phyloP scores from a whole-genome alignment of 2,329 filamentous ascomycete genomes.

The Colletotrichum brevisporum region DNA sequence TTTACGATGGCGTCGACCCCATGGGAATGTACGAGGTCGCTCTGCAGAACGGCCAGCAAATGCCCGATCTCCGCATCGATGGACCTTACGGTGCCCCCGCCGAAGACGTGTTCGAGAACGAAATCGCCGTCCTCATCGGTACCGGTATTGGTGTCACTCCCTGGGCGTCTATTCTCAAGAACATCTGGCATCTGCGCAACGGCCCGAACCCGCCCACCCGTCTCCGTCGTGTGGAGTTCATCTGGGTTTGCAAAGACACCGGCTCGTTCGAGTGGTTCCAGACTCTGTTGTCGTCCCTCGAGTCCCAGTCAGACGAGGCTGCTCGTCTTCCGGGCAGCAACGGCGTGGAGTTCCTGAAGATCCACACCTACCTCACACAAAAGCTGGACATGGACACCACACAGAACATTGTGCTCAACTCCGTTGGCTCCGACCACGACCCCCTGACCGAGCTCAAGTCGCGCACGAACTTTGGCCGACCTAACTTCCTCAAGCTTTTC shows the following conservation, averaged over 20 bases:
- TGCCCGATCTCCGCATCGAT: conserved; percentile 91
- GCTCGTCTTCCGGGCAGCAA: conserved; percentile 77
- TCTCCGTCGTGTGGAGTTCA: conserved; percentile 95
- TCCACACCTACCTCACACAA: conserved; percentile 98
- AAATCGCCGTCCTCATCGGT: conserved; percentile 87
- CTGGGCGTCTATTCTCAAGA: conserved; percentile 92
- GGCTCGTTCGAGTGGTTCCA: conserved; percentile 99
- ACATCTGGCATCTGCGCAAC: conserved; percentile 97
- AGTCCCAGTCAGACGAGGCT: conserved; percentile 83
- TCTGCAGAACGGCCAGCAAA: conserved; percentile 90
- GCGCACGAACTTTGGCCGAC: conserved; percentile 94
- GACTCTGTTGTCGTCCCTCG: conserved; percentile 89
- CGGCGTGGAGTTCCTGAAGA: conserved; percentile 89
- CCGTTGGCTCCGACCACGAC: conserved; percentile 88
- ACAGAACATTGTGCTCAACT: conserved; percentile 97
- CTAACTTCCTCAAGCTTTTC: conserved; percentile 88
- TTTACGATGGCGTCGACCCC: conserved; percentile 91
- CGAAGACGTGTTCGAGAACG: conserved; percentile 96
- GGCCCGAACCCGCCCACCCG: conserved; percentile 90
- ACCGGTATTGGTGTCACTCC: conserved; percentile 91
- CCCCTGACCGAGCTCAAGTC: conserved; percentile 92
- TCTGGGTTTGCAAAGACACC: conserved; percentile 98
- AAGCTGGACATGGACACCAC: conserved; percentile 91
- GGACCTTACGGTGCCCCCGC: conserved; percentile 97
- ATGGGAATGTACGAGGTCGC: conserved; percentile 99